Evolutionary conservation across 257 asterid genomes (phyloP).

Genomic region (Mitragyna speciosa): DNA sequence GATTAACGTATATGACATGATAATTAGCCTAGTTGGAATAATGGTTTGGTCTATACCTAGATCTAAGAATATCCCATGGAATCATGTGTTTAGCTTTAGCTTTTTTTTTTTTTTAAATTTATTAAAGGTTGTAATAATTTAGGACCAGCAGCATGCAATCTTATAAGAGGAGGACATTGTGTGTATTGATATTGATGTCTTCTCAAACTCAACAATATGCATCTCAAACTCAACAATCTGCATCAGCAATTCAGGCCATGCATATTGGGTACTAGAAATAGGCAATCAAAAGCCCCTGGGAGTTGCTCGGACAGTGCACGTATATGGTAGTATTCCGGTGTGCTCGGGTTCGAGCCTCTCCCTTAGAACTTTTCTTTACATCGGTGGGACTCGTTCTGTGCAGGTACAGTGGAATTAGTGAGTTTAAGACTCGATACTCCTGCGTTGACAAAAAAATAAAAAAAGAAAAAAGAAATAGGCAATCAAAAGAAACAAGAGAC

Average conservation of each 20-base stretch:
- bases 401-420: no score
- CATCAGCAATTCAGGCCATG: background rate
- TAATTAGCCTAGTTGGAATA: background rate
- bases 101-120: background rate
- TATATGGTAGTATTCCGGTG: no score
- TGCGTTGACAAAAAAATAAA: no score
- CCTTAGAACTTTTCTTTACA: no score
- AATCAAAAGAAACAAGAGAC: background rate
- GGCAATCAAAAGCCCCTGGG: background rate
- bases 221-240: background rate
- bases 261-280: background rate
- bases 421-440: no score
- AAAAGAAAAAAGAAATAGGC: no score
- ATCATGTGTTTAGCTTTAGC: no score
- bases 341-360: no score
- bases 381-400: no score
- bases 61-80: constrained; percentile 4
- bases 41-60: constrained; percentile 14
- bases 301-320: no score
- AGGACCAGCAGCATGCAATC: background rate
- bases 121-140: background rate
- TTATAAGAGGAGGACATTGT: background rate
- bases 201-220: background rate
- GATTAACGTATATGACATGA: background rate
- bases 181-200: background rate